These are phyloP conservation scores for Pulicaria dysenterica DNA, from an alignment of 129 eudicot species.

Conservation along the genomic window DNA sequence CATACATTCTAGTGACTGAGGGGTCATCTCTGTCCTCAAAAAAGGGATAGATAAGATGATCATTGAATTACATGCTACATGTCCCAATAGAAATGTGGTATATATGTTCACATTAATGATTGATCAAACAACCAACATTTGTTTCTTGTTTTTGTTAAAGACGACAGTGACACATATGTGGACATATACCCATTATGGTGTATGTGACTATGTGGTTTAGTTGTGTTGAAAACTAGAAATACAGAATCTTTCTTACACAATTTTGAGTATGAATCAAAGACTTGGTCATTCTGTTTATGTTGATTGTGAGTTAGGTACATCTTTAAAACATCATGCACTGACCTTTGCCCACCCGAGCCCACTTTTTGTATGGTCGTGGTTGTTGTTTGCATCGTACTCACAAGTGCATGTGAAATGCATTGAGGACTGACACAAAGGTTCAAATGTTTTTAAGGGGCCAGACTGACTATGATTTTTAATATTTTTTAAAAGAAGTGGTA, in stretches of 20 bases:
- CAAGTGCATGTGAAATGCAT: not conserved
- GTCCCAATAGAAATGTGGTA: slow-evolving; percentile 7
- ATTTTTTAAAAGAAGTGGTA: no score
- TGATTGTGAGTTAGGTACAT: slow-evolving; percentile 19
- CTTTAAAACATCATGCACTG: not conserved
- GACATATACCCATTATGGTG: not conserved
- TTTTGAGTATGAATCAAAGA: slow-evolving; percentile 22
- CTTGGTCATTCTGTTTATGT: slow-evolving; percentile 5
- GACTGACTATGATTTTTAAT: no score
- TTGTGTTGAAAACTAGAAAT: not conserved
- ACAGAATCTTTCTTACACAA: slow-evolving; percentile 10
- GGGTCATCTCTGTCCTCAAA: slow-evolving; percentile 22
- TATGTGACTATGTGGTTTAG: not conserved
- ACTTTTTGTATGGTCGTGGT: slow-evolving; percentile 16
- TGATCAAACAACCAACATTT: slow-evolving; percentile 4
- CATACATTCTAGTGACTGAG: slow-evolving; percentile 1
- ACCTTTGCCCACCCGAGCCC: slow-evolving; percentile 24
- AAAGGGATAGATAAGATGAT: slow-evolving; percentile 5
- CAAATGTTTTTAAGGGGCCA: no score
- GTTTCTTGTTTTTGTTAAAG: not conserved
- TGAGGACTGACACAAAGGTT: not conserved
- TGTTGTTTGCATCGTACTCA: not conserved
- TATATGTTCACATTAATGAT: slow-evolving; percentile 20
- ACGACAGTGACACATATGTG: slow-evolving; percentile 15
- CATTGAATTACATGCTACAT: slow-evolving; percentile 5